These are phyloP conservation scores for Thyridium curvatum DNA, from an alignment of 2,329 filamentous ascomycete species.

Conservation along the genomic window DNA sequence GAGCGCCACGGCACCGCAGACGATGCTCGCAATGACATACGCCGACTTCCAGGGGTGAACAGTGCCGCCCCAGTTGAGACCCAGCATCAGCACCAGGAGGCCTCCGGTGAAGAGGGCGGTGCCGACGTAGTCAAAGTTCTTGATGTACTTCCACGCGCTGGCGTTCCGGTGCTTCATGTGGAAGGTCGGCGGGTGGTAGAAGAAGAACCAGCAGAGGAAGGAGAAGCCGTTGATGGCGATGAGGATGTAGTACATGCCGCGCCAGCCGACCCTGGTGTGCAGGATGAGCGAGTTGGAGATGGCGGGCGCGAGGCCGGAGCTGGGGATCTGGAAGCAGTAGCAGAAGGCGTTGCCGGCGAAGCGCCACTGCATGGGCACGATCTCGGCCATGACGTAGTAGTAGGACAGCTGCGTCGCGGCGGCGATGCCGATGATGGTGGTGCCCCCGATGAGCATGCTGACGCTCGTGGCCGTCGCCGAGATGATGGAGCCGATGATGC, in stretches of 20 bases:
- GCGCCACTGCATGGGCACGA: conserved; percentile 29
- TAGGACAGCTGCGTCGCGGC: conserved; percentile 28
- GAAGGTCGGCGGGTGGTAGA: conserved; percentile 26
- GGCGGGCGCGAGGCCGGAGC: conserved; percentile 18
- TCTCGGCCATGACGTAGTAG: conserved; percentile 26
- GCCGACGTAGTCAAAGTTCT: conserved; percentile 24
- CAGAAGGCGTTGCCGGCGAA: conserved; percentile 21
- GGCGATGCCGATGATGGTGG: conserved; percentile 27
- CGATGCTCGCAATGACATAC: conserved; percentile 20
- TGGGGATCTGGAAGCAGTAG: conserved; percentile 23
- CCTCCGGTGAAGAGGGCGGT: conserved; percentile 20
- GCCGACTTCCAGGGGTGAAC: conserved; percentile 24
- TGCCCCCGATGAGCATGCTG: conserved; percentile 27
- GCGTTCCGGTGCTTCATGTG: conserved; percentile 19
- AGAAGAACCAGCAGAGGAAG: conserved; percentile 20
- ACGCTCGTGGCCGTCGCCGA: conserved; percentile 26
- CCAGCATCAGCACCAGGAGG: conserved; percentile 21
- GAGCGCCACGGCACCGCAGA: conserved; percentile 15
- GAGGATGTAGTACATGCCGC: conserved; percentile 20
- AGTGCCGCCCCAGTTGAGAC: conserved; percentile 22
- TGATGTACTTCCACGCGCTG: conserved; percentile 15
- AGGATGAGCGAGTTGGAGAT: conserved; percentile 18
- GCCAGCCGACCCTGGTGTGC: conserved; percentile 17
- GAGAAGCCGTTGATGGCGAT: conserved; percentile 19
- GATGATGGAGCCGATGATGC: conserved; percentile 27